These are phyloP conservation scores for Taiozyma sp. DNA, from an alignment of 1,139 yeast genomes.

Conservation along the genomic window DNA sequence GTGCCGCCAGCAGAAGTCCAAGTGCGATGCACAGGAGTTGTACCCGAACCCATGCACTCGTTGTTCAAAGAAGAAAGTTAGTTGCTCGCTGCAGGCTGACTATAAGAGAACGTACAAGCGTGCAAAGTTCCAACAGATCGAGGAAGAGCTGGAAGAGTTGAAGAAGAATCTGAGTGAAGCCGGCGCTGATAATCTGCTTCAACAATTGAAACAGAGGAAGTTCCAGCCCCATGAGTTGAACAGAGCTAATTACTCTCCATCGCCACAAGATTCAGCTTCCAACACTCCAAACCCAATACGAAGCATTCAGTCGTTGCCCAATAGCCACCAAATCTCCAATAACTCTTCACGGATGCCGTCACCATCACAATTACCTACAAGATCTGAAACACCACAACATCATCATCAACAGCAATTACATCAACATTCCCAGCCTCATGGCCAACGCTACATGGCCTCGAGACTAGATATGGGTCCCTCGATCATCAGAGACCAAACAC, in stretches of 20 bases:
- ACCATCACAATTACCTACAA: slow-evolving; percentile 5
- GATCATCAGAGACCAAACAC: slow-evolving; percentile 18
- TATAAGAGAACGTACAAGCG: slow-evolving; percentile 88
- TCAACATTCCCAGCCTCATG: background rate
- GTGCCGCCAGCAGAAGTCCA: slow-evolving; percentile 90
- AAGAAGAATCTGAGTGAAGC: slow-evolving; percentile 51
- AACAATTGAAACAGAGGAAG: slow-evolving; percentile 17
- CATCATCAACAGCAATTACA: background rate
- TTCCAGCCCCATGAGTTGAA: slow-evolving; percentile 14
- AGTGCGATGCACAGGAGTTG: slow-evolving; percentile 79
- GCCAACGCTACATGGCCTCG: background rate
- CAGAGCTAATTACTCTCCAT: background rate
- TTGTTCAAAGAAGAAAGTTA: slow-evolving; percentile 64
- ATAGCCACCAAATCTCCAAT: background rate
- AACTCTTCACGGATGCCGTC: background rate
- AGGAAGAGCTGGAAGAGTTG: slow-evolving; percentile 68
- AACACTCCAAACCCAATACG: background rate
- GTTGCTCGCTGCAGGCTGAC: slow-evolving; percentile 72
- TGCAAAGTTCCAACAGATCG: slow-evolving; percentile 80
- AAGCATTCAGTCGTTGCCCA: background rate
- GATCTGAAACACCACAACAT: slow-evolving; percentile 1
- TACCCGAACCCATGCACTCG: slow-evolving; percentile 83
- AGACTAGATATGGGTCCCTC: slow-evolving; percentile 15
- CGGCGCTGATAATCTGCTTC: slow-evolving; percentile 44
- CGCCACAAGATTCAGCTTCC: slow-evolving; percentile 1